Base-by-base conservation (phyloP, 257 asterid species). In the Thymus quinquecostatus region DNA sequence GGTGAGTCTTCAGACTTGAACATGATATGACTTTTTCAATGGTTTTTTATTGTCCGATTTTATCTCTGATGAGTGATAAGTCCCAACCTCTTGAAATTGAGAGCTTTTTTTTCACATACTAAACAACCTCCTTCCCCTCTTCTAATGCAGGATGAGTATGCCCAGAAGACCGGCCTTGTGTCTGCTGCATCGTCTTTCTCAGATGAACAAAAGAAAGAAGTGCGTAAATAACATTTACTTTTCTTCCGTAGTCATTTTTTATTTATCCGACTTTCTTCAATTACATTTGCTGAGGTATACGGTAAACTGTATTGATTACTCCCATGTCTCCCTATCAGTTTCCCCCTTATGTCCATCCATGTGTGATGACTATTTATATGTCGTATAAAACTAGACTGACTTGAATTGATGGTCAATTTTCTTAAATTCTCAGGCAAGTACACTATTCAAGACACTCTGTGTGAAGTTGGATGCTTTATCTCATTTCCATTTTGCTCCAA, bases 401-500 rank as follows among this genome's bases (percentile, higher is more conserved):
- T 32, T 64, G 33, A 70, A 59, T 53, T 41, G 61, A 51, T 14
- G 33, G 65, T 43, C 30, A n/a, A 38, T 70, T 66, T 66, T 73
- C 14, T 40, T 28, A 64, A 40, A 9, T 76, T 50, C 64, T 50
- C 89, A 95, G 98, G 98, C 98, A 66, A 77, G 77, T 11, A 38
- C 69, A 82, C 77, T 88, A 51, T 95, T 95, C 85, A 92, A 95
- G 90, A 94, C 80, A 59, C 84, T 95, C n/a, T 89, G 99, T 82
- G 72, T 87, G 73, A 95, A 95, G 78, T 82, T 95, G 89, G 98
- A 95, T 80, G 98, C 98, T 48, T 78, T 92, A 69, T 92, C 99
- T 71, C 99, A 95, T 84, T 95, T 92, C 96, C 96, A 89, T 84
- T 92, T 95, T 78, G 78, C 97, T 78, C 99, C 99, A 6, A 95